Base-by-base conservation (phyloP, 1,284 basidiomycete genomes). In the Trametes sp. region DNA sequence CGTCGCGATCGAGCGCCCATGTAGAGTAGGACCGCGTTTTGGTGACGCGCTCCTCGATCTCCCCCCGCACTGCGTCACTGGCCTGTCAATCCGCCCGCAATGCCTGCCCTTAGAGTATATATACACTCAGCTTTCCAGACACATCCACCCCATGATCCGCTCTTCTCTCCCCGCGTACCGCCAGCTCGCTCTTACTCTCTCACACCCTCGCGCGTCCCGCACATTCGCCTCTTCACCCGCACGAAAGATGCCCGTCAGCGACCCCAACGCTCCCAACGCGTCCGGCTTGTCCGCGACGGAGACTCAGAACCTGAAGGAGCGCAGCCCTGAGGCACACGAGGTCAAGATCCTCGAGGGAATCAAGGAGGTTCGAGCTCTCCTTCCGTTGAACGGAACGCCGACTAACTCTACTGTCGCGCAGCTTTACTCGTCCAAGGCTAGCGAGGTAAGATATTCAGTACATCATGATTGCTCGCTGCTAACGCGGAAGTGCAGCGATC, bases 341-440 rank as follows among this genome's bases (percentile, higher is more conserved):
- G 65, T 76, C 41, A 72, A 73, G 26, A 77, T 83, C 38, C 69
- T 83, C 35, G 46, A 74, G 28, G 75, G 77, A 8, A 74, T 84
- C 35, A 81, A 78, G 64, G 81, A 83, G 70, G 72, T 70, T 59
- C 70, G 74, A 19, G 14, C 63, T 23, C n/a, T 28, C 21, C 26
- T 36, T 49, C 26, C 26, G 54, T 19, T 2, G 24, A 21, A 48
- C 31, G 42, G 23, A 52, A 26, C 13, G 7, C 19, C 19, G 35
- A 59, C 49, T 26, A 42, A 53, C 28, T 5, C 11, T 11, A 41
- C 31, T 19, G 24, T 13, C 9, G 10, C 24, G 9, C 41, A 81
- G 80, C 69, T 84, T 63, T 84, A 85, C 63, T 74, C 78, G 10
- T 82, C 80, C 69, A 80, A 77, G 49, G 78, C 81, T 4, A 75